Evolutionary conservation across 23 red algal species (phyloP), one percentile per base, ranked within the genome.

Genomic region (Gracilaria caudata): DNA sequence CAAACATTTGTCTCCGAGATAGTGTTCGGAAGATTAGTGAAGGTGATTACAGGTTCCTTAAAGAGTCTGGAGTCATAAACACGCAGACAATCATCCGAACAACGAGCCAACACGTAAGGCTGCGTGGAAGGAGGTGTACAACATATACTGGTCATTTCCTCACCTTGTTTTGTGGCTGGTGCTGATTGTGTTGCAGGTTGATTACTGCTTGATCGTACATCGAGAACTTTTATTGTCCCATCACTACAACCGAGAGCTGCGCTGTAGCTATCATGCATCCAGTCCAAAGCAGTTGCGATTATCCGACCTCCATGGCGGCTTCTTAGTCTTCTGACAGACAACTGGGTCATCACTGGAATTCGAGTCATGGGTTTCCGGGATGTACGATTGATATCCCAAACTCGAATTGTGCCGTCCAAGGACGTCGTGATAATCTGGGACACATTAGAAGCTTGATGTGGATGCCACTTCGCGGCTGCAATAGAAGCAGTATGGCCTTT

Each of bases 401-500:
- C 21, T n/a, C 87, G 75, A 45, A 91, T 60, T 36, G 87, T 91
- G 11, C 60, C 87, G 54, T 91, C 87, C 51, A 46, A 56, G 29
- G 77, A 53, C 35, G 78, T 51, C 17, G 76, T 81, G 23, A 60
- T 43, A 54, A 91, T 89, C 51, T 55, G 40, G 4, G 70, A 75
- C 10, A 7, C 21, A 45, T 19, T 29, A 39, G 64, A 73, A 58
- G 43, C 68, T 37, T 25, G 64, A 68, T 51, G 2, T 66, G 71
- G 59, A 40, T 36, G 16, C 85, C 85, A 89, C 25, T 64, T 79
- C 19, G 85, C 85, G 45, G 85, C 64, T 8, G 58, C 30, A 34
- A 89, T 65, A 40, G 85, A 51, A 30, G 63, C 85, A 13, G 85
- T 89, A 34, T 89, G 85, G 7, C 85, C 85, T 45, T 89, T 89